Evolutionary conservation across 306 rosid species (phyloP).

Genomic region (Cicer yamashitae): DNA sequence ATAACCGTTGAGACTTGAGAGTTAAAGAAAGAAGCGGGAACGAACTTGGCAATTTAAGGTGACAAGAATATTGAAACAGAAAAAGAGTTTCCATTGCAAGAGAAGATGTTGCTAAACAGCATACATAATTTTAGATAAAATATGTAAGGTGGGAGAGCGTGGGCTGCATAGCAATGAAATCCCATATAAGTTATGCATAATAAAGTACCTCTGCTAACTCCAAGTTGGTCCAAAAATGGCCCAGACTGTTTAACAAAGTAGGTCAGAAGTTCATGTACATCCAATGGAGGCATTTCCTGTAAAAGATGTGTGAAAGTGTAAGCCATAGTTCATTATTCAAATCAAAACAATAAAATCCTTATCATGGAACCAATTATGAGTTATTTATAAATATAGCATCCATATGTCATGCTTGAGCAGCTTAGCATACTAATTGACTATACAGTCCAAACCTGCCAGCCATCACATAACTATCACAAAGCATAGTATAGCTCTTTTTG

Average conservation of each 20-base stretch:
- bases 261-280: slow-evolving; percentile 90
- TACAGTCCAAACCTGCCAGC: too few relatives aligned
- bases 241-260: slow-evolving; percentile 86
- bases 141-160: slow-evolving; percentile 30
- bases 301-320: slow-evolving; percentile 44
- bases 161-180: slow-evolving; percentile 36
- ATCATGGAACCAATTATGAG: slow-evolving; percentile 6
- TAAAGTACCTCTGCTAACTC: slow-evolving; percentile 71
- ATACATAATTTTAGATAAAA: slow-evolving; percentile 2
- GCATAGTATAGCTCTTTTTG: too few relatives aligned
- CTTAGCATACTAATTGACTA: not conserved
- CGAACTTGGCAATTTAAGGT: slow-evolving; percentile 9
- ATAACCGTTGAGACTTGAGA: slow-evolving; percentile 7
- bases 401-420: slow-evolving; percentile 16
- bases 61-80: slow-evolving; percentile 20
- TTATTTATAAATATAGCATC: slow-evolving; percentile 17
- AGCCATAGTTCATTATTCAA: slow-evolving; percentile 35
- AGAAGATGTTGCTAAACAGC: slow-evolving; percentile 20
- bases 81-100: slow-evolving; percentile 34
- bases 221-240: slow-evolving; percentile 92
- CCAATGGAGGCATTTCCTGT: slow-evolving; percentile 89
- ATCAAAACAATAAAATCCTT: slow-evolving; percentile 31
- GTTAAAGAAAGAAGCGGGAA: not conserved
- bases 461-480: too few relatives aligned
- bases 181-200: slow-evolving; percentile 25